Percentiles rank a stretch among this genome's conserved stretches.
phyloP scores from a whole-genome alignment of 1,139 yeast genomes.

The Protomyces inundatus region DNA sequence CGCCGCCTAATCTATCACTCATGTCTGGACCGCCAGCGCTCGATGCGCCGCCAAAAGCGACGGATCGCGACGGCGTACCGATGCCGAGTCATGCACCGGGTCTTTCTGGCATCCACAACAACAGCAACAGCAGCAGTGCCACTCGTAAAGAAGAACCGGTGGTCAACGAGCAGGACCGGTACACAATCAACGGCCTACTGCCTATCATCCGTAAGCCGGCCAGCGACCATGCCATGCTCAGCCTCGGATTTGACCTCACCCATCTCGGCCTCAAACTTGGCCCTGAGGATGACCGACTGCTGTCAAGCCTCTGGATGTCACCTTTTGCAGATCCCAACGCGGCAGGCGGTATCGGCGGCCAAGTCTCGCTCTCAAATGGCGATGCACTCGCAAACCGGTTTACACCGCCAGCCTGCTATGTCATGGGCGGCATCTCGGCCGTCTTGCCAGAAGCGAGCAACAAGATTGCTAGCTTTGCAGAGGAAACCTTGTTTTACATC shows the following conservation, averaged over 20 bases:
- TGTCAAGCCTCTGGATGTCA: slow-evolving; percentile 19
- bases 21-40: slow-evolving; percentile 24
- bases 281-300: slow-evolving; percentile 37
- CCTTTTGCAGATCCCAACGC: slow-evolving; percentile 11
- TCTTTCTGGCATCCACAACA: background rate
- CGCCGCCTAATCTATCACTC: slow-evolving; percentile 20
- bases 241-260: slow-evolving; percentile 78
- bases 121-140: slow-evolving; percentile 2
- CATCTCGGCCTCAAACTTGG: slow-evolving; percentile 63
- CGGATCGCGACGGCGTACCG: slow-evolving; percentile 18
- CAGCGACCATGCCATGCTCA: slow-evolving; percentile 61
- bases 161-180: slow-evolving; percentile 36
- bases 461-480: slow-evolving; percentile 71
- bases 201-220: slow-evolving; percentile 66
- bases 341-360: background rate
- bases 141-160: slow-evolving; percentile 13
- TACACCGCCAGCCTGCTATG: slow-evolving; percentile 55
- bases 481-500: slow-evolving; percentile 87
- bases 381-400: slow-evolving; percentile 87
- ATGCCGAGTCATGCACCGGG: slow-evolving; percentile 23
- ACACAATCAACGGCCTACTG: slow-evolving; percentile 69
- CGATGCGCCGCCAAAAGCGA: slow-evolving; percentile 12
- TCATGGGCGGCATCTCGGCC: slow-evolving; percentile 38
- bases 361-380: slow-evolving; percentile 64
- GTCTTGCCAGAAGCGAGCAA: slow-evolving; percentile 58